phyloP scores from a whole-genome alignment of 805 yeast species.

The Maudiozyma turicensis region DNA sequence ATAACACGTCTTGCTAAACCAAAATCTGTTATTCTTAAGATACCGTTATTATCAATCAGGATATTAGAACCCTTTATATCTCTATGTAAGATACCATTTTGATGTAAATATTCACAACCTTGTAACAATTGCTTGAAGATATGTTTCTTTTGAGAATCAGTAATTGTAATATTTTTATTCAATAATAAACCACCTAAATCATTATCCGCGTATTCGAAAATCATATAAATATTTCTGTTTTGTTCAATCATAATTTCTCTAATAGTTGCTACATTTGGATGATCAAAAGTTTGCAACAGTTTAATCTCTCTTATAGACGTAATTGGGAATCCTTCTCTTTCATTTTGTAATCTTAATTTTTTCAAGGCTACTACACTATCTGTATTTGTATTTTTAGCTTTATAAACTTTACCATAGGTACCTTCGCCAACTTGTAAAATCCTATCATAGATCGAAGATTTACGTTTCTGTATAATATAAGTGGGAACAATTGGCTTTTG shows the following conservation, averaged over 20 bases:
- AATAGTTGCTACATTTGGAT: conserved; percentile 71
- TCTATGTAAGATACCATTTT: conserved; percentile 60
- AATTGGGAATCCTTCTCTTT: conserved; percentile 91
- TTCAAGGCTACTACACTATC: conserved; percentile 77
- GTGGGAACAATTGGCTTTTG: not conserved
- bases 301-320: conserved; percentile 91
- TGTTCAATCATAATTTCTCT: conserved; percentile 82
- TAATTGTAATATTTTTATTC: conserved; percentile 56
- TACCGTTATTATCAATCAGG: conserved; percentile 51
- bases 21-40: conserved; percentile 67
- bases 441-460: conserved; percentile 43
- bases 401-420: conserved; percentile 62
- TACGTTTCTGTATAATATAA: conserved; percentile 9
- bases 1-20: conserved; percentile 71
- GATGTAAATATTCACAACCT: conserved; percentile 63
- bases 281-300: conserved; percentile 66
- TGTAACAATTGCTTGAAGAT: conserved; percentile 55
- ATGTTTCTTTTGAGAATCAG: conserved; percentile 57
- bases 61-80: conserved; percentile 80
- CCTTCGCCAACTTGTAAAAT: conserved; percentile 96
- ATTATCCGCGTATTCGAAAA: conserved; percentile 87
- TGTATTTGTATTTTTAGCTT: conserved; percentile 61
- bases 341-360: conserved; percentile 71
- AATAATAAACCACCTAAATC: conserved; percentile 82
- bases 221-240: conserved; percentile 62